phyloP scores from a whole-genome alignment of 2,329 filamentous ascomycete species.

The Ophiognomonia clavigignenti-juglandacearum region DNA sequence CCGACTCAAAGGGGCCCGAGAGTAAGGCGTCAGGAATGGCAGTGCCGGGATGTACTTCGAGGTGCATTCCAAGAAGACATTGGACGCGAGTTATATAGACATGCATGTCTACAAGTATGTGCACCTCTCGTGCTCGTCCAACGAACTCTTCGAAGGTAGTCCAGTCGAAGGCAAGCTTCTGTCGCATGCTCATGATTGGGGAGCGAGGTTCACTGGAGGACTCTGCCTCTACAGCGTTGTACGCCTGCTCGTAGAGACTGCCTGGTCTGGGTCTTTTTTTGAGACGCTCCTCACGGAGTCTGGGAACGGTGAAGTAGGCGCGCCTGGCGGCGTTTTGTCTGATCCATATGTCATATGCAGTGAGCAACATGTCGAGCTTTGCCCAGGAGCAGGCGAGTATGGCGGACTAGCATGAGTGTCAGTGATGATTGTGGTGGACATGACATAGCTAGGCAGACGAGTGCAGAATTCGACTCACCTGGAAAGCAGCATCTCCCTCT shows the following conservation, averaged over 20 bases:
- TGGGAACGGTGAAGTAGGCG: slow-evolving; percentile 22
- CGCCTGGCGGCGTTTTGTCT: slow-evolving; percentile 30
- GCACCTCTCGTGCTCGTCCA: not conserved
- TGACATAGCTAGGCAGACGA: not conserved
- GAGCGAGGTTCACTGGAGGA: not conserved
- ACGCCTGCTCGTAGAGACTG: slow-evolving; percentile 13
- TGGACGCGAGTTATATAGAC: too few relatives aligned
- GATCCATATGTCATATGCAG: slow-evolving; percentile 44
- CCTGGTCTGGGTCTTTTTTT: slow-evolving; percentile 2
- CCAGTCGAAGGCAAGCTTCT: slow-evolving; percentile 12
- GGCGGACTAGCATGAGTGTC: slow-evolving; percentile 21
- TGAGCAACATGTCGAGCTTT: slow-evolving; percentile 39
- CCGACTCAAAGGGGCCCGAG: slow-evolving; percentile 19
- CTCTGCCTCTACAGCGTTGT: not conserved
- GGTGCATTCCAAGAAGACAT: slow-evolving; percentile 10
- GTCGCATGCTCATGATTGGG: slow-evolving; percentile 7
- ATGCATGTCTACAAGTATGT: not conserved
- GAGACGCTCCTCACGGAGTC: slow-evolving; percentile 6
- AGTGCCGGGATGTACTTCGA: slow-evolving; percentile 22
- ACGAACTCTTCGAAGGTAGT: not conserved
- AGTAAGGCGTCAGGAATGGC: slow-evolving; percentile 24
- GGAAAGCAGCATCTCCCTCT: slow-evolving; percentile 36
- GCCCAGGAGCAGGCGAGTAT: slow-evolving; percentile 41
- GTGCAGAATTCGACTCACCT: slow-evolving; percentile 29
- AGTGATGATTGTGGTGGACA: not conserved